Base-by-base conservation (phyloP, 2,329 filamentous ascomycete genomes). In the Hymenoscyphus salicellus region DNA sequence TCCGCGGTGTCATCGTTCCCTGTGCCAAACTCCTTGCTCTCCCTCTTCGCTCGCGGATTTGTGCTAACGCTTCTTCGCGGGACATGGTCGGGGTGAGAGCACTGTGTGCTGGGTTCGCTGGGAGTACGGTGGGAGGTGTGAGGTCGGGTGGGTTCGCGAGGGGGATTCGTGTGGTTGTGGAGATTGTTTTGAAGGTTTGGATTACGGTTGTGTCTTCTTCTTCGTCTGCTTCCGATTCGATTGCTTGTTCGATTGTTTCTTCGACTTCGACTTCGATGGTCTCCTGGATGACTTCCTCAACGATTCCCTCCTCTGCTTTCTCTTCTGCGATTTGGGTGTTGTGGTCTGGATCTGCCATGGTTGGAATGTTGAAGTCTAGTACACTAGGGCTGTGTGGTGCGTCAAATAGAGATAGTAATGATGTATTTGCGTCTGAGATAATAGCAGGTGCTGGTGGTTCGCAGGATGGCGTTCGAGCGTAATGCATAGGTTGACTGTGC, bases 41-140 rank as follows among this genome's bases (percentile, higher is more conserved):
- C 6, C 89, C 89, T 61, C 91, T 80, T 32, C 91, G 82, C 77
- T 91, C 88, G 61, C 87, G 83, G 69, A 94, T 93, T 74, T 89
- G 86, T 63, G 89, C 89, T 17, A 94, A 82, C 3, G 90, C 90
- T 76, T 92, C 83, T 75, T 92, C 91, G 62, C 91, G 83, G 30
- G 86, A 86, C 84, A 89, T 87, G 46, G 86, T 89, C 5, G 86
- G 85, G 52, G 83, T 87, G 66, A 89, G 75, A 10, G 85, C 85
- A 23, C 84, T 84, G 73, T 87, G 83, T 5, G 55, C 60, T 5
- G 63, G 38, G 20, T 67, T 66, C 58, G 64, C 61, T n/a, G 68
- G 68, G n/a, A 66, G 57, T 20, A 49, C 38, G 3, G 65, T 64
- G n/a, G 60, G 63, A 10, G 70, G 69, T 14, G 67, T 73, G 30